A percentile compares a stretch with the other conserved stretches of the same genome.
These are phyloP conservation scores for Zygotorulaspora mrakii DNA, from an alignment of 1,139 yeast species.

Conservation along the genomic window DNA sequence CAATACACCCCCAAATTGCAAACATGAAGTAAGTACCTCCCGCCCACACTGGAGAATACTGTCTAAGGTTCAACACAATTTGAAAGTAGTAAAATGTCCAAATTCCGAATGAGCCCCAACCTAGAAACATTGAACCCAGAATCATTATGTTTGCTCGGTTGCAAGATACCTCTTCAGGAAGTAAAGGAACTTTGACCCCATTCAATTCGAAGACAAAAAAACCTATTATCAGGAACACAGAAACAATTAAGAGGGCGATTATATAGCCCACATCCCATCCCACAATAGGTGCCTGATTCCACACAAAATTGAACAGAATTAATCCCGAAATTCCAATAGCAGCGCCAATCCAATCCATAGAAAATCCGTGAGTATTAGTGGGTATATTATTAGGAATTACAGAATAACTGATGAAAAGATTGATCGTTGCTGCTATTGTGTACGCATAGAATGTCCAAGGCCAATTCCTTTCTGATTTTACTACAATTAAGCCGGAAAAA, in stretches of 20 bases:
- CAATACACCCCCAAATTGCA: constrained; percentile 45
- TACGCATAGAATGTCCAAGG: constrained; percentile 52
- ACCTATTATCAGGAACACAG: constrained; percentile 39
- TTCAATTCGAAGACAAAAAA: constrained; percentile 35
- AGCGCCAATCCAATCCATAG: constrained; percentile 48
- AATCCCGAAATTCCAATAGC: constrained; percentile 47
- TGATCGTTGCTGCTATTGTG: constrained; percentile 39
- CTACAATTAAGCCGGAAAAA: constrained; percentile 47
- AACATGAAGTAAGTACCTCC: constrained; percentile 48
- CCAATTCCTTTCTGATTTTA: constrained; percentile 42
- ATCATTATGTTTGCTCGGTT: constrained; percentile 36
- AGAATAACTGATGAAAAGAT: constrained; percentile 35
- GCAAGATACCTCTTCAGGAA: constrained; percentile 45
- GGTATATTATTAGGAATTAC: constrained; percentile 40
- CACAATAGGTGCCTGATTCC: constrained; percentile 53
- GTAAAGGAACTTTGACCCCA: constrained; percentile 40
- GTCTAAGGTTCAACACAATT: constrained; percentile 44
- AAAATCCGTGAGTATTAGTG: constrained; percentile 23
- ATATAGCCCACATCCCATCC: constrained; percentile 50
- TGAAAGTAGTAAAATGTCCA: constrained; percentile 43
- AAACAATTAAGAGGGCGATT: constrained; percentile 44
- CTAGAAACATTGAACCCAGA: constrained; percentile 39
- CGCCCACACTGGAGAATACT: constrained; percentile 44
- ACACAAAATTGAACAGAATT: constrained; percentile 47
- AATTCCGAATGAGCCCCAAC: constrained; percentile 60